These are phyloP conservation scores for Aspergillus pseudoterreus DNA, from an alignment of 2,329 filamentous ascomycete species.

Conservation along the genomic window DNA sequence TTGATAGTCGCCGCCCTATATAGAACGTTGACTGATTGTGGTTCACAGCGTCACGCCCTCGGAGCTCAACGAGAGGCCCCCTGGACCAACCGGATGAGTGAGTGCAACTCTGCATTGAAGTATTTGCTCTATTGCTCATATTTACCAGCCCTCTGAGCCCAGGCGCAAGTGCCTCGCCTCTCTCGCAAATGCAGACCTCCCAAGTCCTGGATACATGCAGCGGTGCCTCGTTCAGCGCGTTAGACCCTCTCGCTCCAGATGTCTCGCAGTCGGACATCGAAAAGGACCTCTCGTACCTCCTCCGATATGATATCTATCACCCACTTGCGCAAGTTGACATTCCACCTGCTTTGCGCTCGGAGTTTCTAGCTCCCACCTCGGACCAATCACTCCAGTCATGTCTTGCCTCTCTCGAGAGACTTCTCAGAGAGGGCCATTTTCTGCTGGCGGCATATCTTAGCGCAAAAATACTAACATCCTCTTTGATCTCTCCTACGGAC, in stretches of 20 bases:
- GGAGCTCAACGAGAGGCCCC: constrained; percentile 67
- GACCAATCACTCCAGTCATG: constrained; percentile 50
- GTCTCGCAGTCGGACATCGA: constrained; percentile 39
- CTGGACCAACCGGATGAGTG: constrained; percentile 70
- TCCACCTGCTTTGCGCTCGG: constrained; percentile 64
- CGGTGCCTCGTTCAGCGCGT: constrained; percentile 28
- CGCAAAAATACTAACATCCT: constrained; percentile 40
- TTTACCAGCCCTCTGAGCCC: constrained; percentile 24
- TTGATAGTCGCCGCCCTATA: neutral
- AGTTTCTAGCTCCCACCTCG: constrained; percentile 60
- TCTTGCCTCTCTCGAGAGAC: constrained; percentile 52
- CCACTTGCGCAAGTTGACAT: constrained; percentile 63
- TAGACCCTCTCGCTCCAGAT: constrained; percentile 33
- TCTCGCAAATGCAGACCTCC: constrained; percentile 11
- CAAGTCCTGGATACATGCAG: constrained; percentile 17
- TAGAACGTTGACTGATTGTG: constrained; percentile 10
- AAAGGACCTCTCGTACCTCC: constrained; percentile 76
- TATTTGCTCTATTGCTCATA: constrained; percentile 11
- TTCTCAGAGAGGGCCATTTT: constrained; percentile 73
- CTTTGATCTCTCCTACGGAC: constrained; percentile 47
- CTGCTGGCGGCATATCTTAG: constrained; percentile 64
- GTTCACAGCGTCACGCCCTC: constrained; percentile 36
- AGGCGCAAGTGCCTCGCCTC: constrained; percentile 1
- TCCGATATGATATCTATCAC: constrained; percentile 79
- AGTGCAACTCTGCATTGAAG: constrained; percentile 29